These are phyloP conservation scores for Macrophomina phaseolina DNA, from an alignment of 2,329 filamentous ascomycete genomes.

Conservation along the genomic window DNA sequence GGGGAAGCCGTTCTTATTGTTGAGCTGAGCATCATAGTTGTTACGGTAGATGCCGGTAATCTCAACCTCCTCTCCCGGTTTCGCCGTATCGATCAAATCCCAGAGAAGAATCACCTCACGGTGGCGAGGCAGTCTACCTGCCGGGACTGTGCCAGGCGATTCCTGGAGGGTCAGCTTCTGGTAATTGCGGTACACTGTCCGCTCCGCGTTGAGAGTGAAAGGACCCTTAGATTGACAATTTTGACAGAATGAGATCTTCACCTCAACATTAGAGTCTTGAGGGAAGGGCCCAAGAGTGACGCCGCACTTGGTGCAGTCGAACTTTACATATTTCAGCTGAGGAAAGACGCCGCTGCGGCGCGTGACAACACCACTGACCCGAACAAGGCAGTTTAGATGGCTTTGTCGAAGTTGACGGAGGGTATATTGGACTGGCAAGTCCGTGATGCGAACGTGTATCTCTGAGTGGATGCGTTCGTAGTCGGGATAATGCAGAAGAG, in stretches of 20 bases:
- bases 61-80: conserved; percentile 97
- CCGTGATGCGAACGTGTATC: conserved; percentile 95
- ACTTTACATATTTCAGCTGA: conserved; percentile 98
- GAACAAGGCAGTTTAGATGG: conserved; percentile 93
- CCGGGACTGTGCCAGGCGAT: conserved; percentile 94
- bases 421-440: conserved; percentile 93
- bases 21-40: conserved; percentile 96
- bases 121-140: conserved; percentile 89
- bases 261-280: conserved; percentile 94
- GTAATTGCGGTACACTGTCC: conserved; percentile 98
- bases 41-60: conserved; percentile 97
- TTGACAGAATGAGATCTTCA: conserved; percentile 95
- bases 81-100: conserved; percentile 95
- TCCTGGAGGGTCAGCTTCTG: conserved; percentile 97
- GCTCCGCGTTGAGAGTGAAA: conserved; percentile 94
- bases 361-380: conserved; percentile 94
- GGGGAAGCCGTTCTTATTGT: conserved; percentile 98
- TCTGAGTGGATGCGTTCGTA: conserved; percentile 98
- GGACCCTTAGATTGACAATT: conserved; percentile 94
- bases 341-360: conserved; percentile 94
- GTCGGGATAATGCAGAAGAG: conserved; percentile 93
- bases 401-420: conserved; percentile 92
- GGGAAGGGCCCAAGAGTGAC: conserved; percentile 93
- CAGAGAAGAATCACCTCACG: conserved; percentile 95
- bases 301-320: conserved; percentile 93